Percentiles rank a stretch among this genome's conserved stretches.
These are phyloP conservation scores for Leccinum uliginosum DNA, from an alignment of 768 basidiomycete genomes.

Conservation along the genomic window DNA sequence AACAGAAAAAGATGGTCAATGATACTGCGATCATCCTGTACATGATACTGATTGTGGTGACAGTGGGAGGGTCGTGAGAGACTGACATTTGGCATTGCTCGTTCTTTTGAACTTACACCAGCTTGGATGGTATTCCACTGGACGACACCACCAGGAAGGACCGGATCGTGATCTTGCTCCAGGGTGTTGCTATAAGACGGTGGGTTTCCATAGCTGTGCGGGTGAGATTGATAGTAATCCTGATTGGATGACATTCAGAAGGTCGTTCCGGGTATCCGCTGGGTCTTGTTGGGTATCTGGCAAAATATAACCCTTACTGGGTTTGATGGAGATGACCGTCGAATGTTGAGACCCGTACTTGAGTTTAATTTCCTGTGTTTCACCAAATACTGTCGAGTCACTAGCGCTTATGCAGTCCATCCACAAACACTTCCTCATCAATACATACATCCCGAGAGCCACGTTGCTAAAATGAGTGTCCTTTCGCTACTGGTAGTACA, in stretches of 20 bases:
- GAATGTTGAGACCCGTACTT: neutral
- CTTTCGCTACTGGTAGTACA: neutral
- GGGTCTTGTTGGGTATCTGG: slow-evolving; percentile 13
- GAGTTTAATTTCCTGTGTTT: neutral
- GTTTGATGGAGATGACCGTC: slow-evolving; percentile 5
- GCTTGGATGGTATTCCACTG: slow-evolving; percentile 19
- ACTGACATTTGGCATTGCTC: slow-evolving; percentile 32
- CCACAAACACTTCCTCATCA: neutral
- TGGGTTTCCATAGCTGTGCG: slow-evolving; percentile 14
- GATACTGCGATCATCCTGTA: slow-evolving; percentile 20
- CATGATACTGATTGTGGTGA: slow-evolving; percentile 8
- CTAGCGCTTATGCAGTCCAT: neutral
- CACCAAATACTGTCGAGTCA: neutral
- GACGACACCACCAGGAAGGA: slow-evolving; percentile 20
- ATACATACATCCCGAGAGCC: neutral
- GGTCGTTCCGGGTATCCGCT: slow-evolving; percentile 16
- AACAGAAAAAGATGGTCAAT: slow-evolving; percentile 24
- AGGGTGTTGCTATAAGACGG: slow-evolving; percentile 1
- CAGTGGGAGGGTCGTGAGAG: slow-evolving; percentile 11
- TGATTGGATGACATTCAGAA: slow-evolving; percentile 23
- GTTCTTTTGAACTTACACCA: slow-evolving; percentile 26
- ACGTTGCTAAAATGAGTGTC: neutral
- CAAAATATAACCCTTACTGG: slow-evolving; percentile 1
- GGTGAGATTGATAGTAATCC: slow-evolving; percentile 19
- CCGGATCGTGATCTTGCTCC: slow-evolving; percentile 31